Evolutionary conservation across 176 grass and related monocot genomes (phyloP), one percentile per base, ranked within the genome.

Genomic region (Bonia amplexicaulis): DNA sequence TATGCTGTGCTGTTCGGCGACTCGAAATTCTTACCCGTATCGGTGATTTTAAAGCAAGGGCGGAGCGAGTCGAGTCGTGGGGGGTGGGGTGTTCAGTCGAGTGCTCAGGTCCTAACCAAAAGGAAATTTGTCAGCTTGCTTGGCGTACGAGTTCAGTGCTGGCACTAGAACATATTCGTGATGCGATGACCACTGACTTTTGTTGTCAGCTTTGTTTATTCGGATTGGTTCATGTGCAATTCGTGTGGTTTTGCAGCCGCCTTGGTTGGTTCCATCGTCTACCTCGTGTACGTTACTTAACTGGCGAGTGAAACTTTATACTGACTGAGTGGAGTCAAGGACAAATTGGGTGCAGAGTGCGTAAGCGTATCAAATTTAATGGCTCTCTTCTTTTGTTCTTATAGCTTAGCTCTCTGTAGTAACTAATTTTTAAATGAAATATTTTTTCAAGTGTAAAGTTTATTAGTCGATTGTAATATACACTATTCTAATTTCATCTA

Each of bases 11-110:
- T 80, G 76, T 19, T 52, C 29, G 48, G 48, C 76, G 87, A 48
- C 48, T 25, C 29, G 77, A 44, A 54, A 54, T 80, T n/a, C 33
- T 16, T 12, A 71, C 15, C 51, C 22, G 51, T 20, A 44, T 82
- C 80, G 80, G 66, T 40, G 66, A 81, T 69, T 81, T 69, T 63
- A 29, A 80, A 25, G 74, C 33, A 12, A 77, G 17, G 17, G 27
- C 48, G 72, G 27, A 47, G 76, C 62, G 60, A 10, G 59, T 44
- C n/a, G 64, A 22, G 71, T 40, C 31, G 31, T 33, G 49, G 83
- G 27, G 20, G 20, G 62, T 52, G 78, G 62, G 29, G 62, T 49
- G 47, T 49, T 4, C 3, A 5, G 47, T 3, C 4, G 5, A 15
- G 0, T 2, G 31, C 60, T 29, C 23, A 27, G 60, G 26, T 29